Evolutionary conservation across 768 basidiomycete species (phyloP).

Genomic region (Lentinula aciculospora): DNA sequence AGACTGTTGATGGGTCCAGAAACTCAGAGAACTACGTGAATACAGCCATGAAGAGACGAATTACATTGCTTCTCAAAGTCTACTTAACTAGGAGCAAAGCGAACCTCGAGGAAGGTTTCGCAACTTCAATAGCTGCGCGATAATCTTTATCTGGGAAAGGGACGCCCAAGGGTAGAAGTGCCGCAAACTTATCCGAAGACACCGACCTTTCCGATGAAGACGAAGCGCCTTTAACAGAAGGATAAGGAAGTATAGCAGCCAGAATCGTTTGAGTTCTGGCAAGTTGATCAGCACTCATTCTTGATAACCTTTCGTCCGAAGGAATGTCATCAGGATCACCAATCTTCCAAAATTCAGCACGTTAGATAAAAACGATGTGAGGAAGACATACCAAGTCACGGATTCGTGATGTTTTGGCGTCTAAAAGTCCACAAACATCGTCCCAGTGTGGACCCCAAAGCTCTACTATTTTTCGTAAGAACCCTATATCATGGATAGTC

Average conservation of each 20-base stretch:
- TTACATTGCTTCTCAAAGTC: slow-evolving; percentile 13
- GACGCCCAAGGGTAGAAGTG: slow-evolving; percentile 47
- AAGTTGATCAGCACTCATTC: slow-evolving; percentile 37
- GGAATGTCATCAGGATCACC: background rate
- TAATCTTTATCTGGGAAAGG: slow-evolving; percentile 50
- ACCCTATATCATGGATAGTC: slow-evolving; percentile 38
- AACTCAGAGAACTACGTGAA: background rate
- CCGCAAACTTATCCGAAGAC: slow-evolving; percentile 28
- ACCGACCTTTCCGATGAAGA: slow-evolving; percentile 13
- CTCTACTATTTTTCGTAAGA: slow-evolving; percentile 38
- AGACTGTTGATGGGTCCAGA: background rate
- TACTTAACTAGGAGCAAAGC: slow-evolving; percentile 63
- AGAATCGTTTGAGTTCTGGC: slow-evolving; percentile 57
- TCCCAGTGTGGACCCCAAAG: slow-evolving; percentile 26
- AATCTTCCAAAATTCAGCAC: background rate
- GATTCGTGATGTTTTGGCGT: slow-evolving; percentile 18
- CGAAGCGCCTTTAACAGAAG: slow-evolving; percentile 7
- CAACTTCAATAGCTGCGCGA: slow-evolving; percentile 55
- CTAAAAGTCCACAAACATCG: slow-evolving; percentile 20
- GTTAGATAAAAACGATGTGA: background rate
- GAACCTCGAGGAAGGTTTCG: slow-evolving; percentile 70
- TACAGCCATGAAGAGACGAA: background rate
- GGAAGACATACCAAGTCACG: slow-evolving; percentile 21
- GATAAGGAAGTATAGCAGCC: slow-evolving; percentile 46
- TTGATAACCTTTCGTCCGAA: slow-evolving; percentile 18